Conservation (phyloP, 2,329 filamentous ascomycete species). For the Clonostachys rosea region DNA sequence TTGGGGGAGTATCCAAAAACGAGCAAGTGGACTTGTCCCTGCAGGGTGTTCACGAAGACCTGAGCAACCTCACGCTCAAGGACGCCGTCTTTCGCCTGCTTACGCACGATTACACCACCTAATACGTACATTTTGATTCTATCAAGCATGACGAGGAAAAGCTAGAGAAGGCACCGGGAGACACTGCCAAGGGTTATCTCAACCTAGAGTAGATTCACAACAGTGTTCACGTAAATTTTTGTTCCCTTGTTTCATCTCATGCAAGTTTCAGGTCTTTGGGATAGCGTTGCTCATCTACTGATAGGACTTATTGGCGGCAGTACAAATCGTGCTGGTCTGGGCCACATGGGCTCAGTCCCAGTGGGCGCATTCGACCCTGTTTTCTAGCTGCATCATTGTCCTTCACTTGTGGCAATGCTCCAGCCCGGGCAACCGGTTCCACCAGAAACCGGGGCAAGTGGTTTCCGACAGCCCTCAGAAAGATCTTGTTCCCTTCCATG, state of each 20-base stretch:
- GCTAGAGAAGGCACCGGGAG: not conserved
- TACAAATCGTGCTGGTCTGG: conserved; percentile 12
- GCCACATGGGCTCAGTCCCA: conserved; percentile 50
- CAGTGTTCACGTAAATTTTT: conserved; percentile 18
- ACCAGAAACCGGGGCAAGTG: not conserved
- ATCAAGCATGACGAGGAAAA: not conserved
- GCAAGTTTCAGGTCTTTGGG: not conserved
- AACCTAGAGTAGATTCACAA: conserved; percentile 31
- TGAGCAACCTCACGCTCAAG: not conserved
- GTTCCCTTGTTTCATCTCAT: not conserved
- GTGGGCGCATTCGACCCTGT: conserved; percentile 60
- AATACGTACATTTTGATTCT: not conserved
- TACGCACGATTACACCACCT: not conserved
- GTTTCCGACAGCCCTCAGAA: not conserved
- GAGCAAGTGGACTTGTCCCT: not conserved
- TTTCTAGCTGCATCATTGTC: conserved; percentile 57
- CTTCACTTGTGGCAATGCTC: not conserved
- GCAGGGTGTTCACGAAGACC: not conserved
- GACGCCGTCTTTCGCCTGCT: not conserved
- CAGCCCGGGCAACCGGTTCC: not conserved
- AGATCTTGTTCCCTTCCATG: not conserved
- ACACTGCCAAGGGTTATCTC: not conserved
- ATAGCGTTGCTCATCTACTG: not conserved
- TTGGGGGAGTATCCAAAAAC: not conserved
- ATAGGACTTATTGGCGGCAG: not conserved